phyloP scores from a whole-genome alignment of 768 basidiomycete species.

The Lactarius pseudohatsudake region DNA sequence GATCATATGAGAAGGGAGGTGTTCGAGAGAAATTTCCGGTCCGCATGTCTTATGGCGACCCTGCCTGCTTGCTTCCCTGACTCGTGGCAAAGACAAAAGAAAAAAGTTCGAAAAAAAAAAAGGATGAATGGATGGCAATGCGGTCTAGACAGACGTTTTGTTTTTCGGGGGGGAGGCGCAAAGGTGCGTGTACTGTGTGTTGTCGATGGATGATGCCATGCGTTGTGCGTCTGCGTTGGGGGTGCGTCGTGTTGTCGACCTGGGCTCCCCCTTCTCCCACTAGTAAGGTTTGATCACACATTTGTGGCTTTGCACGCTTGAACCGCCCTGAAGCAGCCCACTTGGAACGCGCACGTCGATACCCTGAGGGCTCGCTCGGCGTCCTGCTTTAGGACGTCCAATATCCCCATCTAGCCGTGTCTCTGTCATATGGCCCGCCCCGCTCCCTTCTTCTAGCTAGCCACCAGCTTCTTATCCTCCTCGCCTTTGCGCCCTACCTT shows the following conservation, averaged over 20 bases:
- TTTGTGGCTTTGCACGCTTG: neutral
- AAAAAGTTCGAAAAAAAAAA: too few relatives aligned
- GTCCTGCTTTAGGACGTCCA: neutral
- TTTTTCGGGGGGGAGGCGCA: slow-evolving; percentile 6
- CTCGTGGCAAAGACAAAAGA: slow-evolving; percentile 9
- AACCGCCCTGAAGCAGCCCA: slow-evolving; percentile 2
- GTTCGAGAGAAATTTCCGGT: slow-evolving; percentile 13
- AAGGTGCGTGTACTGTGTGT: neutral
- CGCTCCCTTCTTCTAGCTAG: neutral
- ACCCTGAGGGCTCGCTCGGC: neutral
- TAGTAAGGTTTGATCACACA: slow-evolving; percentile 21
- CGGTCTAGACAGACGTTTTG: slow-evolving; percentile 12
- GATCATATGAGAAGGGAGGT: neutral
- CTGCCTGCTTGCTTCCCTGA: slow-evolving; percentile 18
- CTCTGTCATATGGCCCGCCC: neutral
- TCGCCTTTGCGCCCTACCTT: neutral
- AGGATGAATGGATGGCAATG: neutral
- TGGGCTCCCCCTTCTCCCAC: neutral
- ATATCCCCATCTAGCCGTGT: neutral
- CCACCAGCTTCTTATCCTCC: neutral
- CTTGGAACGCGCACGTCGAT: neutral
- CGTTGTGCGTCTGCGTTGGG: neutral
- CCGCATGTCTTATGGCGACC: slow-evolving; percentile 14
- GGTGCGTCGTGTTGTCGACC: neutral
- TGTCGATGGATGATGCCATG: neutral